Evolutionary conservation across 148 eudicot species (phyloP).

Genomic region (Mesembryanthemum crystallinum): DNA sequence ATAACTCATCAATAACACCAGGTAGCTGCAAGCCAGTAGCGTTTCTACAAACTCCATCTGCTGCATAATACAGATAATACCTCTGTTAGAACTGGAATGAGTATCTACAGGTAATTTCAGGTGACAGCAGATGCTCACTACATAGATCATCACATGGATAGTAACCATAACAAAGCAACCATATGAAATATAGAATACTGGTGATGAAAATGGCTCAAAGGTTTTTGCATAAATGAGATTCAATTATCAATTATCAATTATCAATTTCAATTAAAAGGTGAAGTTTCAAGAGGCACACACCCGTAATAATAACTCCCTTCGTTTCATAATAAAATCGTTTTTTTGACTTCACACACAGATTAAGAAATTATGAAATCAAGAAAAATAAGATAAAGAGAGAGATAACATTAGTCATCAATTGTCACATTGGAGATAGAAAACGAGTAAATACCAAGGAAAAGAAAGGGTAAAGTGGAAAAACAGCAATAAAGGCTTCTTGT

Average conservation of each 20-base stretch:
- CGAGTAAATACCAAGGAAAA: too few relatives aligned
- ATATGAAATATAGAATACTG: neutral
- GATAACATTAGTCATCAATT: too few relatives aligned
- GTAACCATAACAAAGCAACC: neutral
- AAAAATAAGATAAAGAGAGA: too few relatives aligned
- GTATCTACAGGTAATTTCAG: neutral
- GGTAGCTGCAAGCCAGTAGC: conserved; percentile 89
- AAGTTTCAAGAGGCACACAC: neutral
- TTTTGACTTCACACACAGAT: too few relatives aligned
- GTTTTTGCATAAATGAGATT: neutral
- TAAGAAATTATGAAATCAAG: too few relatives aligned
- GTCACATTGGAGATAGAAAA: too few relatives aligned
- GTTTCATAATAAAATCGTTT: too few relatives aligned
- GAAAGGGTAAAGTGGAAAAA: too few relatives aligned
- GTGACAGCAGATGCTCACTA: neutral
- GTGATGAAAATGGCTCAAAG: neutral
- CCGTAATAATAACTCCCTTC: neutral
- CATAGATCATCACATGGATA: conserved; percentile 3
- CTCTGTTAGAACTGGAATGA: neutral
- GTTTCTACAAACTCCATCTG: conserved; percentile 45
- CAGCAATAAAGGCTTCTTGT: too few relatives aligned
- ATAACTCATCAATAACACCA: conserved; percentile 88
- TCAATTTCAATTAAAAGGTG: neutral
- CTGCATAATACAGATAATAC: conserved; percentile 34
- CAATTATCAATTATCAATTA: neutral